Conservation (phyloP, 352 stramenopile genomes). For the Phytophthora litchii region DNA sequence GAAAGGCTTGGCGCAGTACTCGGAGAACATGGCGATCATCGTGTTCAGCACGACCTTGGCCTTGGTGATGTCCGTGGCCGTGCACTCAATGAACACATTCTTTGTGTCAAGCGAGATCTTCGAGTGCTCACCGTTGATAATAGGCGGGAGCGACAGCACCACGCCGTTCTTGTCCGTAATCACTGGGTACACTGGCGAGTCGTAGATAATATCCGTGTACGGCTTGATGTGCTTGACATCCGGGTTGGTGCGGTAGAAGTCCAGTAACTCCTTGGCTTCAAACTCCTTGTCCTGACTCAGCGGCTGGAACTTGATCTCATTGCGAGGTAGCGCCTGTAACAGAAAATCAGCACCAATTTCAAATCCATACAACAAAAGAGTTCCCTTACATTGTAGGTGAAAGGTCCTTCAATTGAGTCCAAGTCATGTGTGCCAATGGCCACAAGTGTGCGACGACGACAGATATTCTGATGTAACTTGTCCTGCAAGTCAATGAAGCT, state of each 20-base stretch:
- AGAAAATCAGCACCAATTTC: slow-evolving; percentile 11
- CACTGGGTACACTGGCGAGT: slow-evolving; percentile 97
- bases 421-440: slow-evolving; percentile 99
- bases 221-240: slow-evolving; percentile 98
- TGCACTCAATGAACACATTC: slow-evolving; percentile 99
- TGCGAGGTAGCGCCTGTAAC: slow-evolving; percentile 86
- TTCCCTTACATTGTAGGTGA: slow-evolving; percentile 90
- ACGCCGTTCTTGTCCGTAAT: slow-evolving; percentile 96
- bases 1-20: slow-evolving; percentile 98
- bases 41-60: slow-evolving; percentile 99
- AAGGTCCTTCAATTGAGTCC: slow-evolving; percentile 95
- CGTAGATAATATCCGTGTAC: slow-evolving; percentile 99
- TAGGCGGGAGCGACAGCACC: slow-evolving; percentile 98
- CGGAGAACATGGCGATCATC: slow-evolving; percentile 99
- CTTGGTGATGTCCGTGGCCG: slow-evolving; percentile 99
- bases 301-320: slow-evolving; percentile 97
- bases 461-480: slow-evolving; percentile 99
- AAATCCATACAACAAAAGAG: too few relatives aligned
- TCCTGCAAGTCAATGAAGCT: slow-evolving; percentile 99
- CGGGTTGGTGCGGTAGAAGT: slow-evolving; percentile 95
- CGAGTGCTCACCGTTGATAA: slow-evolving; percentile 99
- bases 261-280: slow-evolving; percentile 94
- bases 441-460: slow-evolving; percentile 98
- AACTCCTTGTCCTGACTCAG: slow-evolving; percentile 93
- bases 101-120: slow-evolving; percentile 97